Evolutionary conservation across 345 rosid species (phyloP), one percentile per base, ranked within the genome.

Genomic region (Salix brachista): DNA sequence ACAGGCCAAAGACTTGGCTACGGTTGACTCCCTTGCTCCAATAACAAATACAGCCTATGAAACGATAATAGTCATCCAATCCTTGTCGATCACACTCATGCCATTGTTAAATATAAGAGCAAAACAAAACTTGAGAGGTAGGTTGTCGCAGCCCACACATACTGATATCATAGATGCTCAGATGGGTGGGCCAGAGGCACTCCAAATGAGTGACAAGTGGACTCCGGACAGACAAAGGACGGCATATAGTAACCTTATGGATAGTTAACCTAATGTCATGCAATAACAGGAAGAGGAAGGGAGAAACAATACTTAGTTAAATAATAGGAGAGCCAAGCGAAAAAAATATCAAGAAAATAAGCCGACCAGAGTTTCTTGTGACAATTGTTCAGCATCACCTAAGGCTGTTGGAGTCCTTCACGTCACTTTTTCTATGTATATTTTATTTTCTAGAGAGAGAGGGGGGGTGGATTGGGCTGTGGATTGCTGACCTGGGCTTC

Each of bases 291-390:
- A 10, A 71, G 42, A 83, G 81, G 56, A 13, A 71, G 42, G 50
- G 71, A 42, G 28, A 69, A 16, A 3, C n/a, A 28, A 16, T 36
- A 4, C 3, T 14, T 61, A 7, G 48, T 62, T 54, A 42, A 50
- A 26, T 28, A 37, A 76, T 50, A 19, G 70, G 21, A 65, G 7
- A 10, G 42, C 12, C n/a, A 16, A 42, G 10, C 70, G 5, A 30
- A 3, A 67, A 3, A 67, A 44, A 42, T 75, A 5, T 56, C 62
- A n/a, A 19, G 28, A 64, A 54, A 73, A 62, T 30, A 77, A 67
- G 86, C 86, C 89, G 91, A 83, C 90, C 82, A 76, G 30, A 80
- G 86, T 84, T 87, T 78, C 87, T 83, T 80, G 85, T 46, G 85
- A 74, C 60, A 78, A 54, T 75, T 75, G 86, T 65, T 73, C 65